phyloP scores from a whole-genome alignment of 2,329 filamentous ascomycete genomes.

The Bimuria novae-zelandiae region DNA sequence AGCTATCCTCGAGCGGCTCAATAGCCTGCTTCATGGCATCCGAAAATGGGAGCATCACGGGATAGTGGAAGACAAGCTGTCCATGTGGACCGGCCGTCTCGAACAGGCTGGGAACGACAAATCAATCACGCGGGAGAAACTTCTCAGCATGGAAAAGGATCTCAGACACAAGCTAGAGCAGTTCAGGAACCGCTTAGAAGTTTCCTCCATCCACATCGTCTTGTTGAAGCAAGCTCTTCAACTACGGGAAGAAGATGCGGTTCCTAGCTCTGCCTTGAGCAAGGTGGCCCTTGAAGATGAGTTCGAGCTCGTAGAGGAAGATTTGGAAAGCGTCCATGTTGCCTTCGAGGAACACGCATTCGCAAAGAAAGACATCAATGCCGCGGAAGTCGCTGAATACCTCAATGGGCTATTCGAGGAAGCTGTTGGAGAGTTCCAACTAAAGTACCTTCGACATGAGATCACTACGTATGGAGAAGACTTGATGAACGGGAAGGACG shows the following conservation, averaged over 20 bases:
- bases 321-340: slow-evolving; percentile 58
- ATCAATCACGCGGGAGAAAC: slow-evolving; percentile 54
- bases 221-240: slow-evolving; percentile 49
- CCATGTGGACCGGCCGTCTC: slow-evolving; percentile 58
- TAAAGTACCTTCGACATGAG: slow-evolving; percentile 17
- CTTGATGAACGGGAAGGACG: slow-evolving; percentile 14
- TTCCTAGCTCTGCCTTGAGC: slow-evolving; percentile 16
- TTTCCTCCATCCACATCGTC: slow-evolving; percentile 61
- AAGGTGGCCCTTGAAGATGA: slow-evolving; percentile 37
- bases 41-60: slow-evolving; percentile 42
- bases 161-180: slow-evolving; percentile 54
- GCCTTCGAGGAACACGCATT: slow-evolving; percentile 35
- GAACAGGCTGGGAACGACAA: slow-evolving; percentile 59
- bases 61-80: slow-evolving; percentile 38
- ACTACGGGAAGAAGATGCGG: slow-evolving; percentile 34
- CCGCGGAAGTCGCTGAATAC: slow-evolving; percentile 24
- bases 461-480: slow-evolving; percentile 22
- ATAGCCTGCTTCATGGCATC: slow-evolving; percentile 43
- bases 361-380: slow-evolving; percentile 20
- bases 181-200: slow-evolving; percentile 60
- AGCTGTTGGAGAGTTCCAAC: background rate
- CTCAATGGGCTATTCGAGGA: slow-evolving; percentile 21
- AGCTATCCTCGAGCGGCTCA: slow-evolving; percentile 37
- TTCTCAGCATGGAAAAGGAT: slow-evolving; percentile 54
- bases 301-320: slow-evolving; percentile 57